phyloP scores from a whole-genome alignment of 176 grass and related monocot species.

The Alloteropsis semialata region DNA sequence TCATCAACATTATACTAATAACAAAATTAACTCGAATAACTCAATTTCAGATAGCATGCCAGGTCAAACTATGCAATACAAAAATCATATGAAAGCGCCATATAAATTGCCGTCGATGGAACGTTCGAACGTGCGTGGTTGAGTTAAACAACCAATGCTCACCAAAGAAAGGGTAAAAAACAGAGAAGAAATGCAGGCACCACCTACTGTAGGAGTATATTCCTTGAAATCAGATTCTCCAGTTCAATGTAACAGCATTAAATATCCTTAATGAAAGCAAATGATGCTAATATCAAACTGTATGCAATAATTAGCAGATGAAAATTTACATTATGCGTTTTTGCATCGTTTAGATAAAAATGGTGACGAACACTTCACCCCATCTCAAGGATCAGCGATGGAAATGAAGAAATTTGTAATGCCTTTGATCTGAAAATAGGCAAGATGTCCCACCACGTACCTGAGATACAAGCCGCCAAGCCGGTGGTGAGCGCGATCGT shows the following conservation, averaged over 20 bases:
- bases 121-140: not conserved
- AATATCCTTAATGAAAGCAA: not conserved
- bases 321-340: not conserved
- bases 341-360: not conserved
- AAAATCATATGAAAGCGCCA: not conserved
- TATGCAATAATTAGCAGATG: not conserved
- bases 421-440: not conserved
- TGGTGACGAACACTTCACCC: not conserved
- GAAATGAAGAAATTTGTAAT: not conserved
- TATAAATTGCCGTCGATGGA: not conserved
- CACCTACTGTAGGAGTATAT: no score
- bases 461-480: constrained; percentile 81
- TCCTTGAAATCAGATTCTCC: not conserved
- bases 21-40: not conserved
- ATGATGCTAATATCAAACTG: not conserved
- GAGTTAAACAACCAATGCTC: constrained; percentile 7
- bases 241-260: not conserved
- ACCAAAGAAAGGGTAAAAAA: not conserved
- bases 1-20: not conserved
- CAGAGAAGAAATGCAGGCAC: not conserved
- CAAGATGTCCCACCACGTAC: constrained; percentile 24
- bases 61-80: not conserved
- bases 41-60: not conserved
- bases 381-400: not conserved
- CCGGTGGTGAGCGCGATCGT: constrained; percentile 67